These are phyloP conservation scores for Cyclotella kingstonii DNA, from an alignment of 108 stramenopile genomes.

Conservation along the genomic window DNA sequence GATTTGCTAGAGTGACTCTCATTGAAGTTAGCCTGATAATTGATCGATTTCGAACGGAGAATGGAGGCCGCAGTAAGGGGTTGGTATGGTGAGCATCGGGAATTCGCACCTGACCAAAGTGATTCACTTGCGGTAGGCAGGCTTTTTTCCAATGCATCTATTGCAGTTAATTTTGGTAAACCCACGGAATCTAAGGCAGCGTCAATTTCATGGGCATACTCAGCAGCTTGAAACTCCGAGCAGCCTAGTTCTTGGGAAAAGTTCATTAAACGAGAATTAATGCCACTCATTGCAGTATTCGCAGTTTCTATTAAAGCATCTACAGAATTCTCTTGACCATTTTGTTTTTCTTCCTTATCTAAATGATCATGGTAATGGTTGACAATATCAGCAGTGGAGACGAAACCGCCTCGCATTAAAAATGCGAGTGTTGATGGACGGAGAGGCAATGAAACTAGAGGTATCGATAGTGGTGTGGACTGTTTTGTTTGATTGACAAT, in stretches of 20 bases:
- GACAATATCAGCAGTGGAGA: slow-evolving; percentile 54
- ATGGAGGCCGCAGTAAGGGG: slow-evolving; percentile 41
- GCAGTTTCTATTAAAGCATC: neutral
- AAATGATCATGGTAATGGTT: neutral
- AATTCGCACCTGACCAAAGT: too few relatives aligned
- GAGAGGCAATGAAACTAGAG: slow-evolving; percentile 57
- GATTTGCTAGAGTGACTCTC: neutral
- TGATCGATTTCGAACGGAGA: slow-evolving; percentile 16
- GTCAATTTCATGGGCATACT: slow-evolving; percentile 34
- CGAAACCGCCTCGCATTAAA: slow-evolving; percentile 64
- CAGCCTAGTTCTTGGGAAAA: slow-evolving; percentile 35
- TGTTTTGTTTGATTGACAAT: neutral
- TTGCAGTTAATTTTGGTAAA: slow-evolving; percentile 8
- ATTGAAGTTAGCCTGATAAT: slow-evolving; percentile 1
- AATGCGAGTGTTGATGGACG: slow-evolving; percentile 69
- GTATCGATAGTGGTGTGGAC: slow-evolving; percentile 24
- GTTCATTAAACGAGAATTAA: neutral
- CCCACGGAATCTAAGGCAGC: slow-evolving; percentile 26
- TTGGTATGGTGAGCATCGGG: too few relatives aligned
- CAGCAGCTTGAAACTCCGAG: slow-evolving; percentile 26
- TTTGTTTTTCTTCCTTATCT: neutral
- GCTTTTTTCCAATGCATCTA: neutral
- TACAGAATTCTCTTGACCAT: neutral
- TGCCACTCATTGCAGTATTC: neutral
- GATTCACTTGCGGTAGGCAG: neutral